Evolutionary conservation across 1,139 yeast species (phyloP).

Genomic region (Candida tropicalis): DNA sequence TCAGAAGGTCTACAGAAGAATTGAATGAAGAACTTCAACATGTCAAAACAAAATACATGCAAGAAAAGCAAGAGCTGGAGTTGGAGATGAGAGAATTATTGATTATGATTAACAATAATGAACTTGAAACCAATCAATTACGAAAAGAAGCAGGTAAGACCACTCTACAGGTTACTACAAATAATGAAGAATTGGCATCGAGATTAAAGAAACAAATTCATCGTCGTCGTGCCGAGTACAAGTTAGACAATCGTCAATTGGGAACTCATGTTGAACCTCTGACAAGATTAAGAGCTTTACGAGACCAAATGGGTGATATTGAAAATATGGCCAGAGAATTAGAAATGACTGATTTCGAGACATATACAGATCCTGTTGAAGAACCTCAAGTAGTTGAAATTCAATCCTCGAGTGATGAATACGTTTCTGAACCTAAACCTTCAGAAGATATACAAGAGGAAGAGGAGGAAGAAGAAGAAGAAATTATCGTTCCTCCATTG

Average conservation of each 20-base stretch:
- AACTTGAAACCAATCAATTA: constrained; percentile 31
- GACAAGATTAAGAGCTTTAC: constrained; percentile 68
- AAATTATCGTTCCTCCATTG: constrained; percentile 19
- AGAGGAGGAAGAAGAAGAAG: constrained; percentile 21
- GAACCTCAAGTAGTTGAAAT: constrained; percentile 9
- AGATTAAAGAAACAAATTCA: constrained; percentile 62
- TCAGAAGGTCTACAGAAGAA: constrained; percentile 67
- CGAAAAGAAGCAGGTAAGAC: constrained; percentile 27
- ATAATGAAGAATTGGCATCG: constrained; percentile 47
- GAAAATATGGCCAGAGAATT: constrained; percentile 84
- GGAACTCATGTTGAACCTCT: constrained; percentile 75
- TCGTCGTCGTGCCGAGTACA: constrained; percentile 63
- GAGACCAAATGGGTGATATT: constrained; percentile 84
- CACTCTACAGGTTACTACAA: constrained; percentile 39
- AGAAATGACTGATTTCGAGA: constrained; percentile 80
- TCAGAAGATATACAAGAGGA: constrained; percentile 24
- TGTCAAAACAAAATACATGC: constrained; percentile 64
- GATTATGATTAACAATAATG: constrained; percentile 54
- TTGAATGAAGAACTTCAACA: constrained; percentile 71
- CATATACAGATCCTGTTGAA: constrained; percentile 28
- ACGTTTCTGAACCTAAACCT: constrained; percentile 19
- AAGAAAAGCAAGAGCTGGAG: constrained; percentile 85
- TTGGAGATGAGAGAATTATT: constrained; percentile 85
- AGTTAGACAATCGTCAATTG: constrained; percentile 55
- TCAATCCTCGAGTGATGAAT: constrained; percentile 16